Percentiles rank a stretch among this genome's conserved stretches.
Conservation (phyloP, 441 rosid species). For the Kokia cookei region DNA sequence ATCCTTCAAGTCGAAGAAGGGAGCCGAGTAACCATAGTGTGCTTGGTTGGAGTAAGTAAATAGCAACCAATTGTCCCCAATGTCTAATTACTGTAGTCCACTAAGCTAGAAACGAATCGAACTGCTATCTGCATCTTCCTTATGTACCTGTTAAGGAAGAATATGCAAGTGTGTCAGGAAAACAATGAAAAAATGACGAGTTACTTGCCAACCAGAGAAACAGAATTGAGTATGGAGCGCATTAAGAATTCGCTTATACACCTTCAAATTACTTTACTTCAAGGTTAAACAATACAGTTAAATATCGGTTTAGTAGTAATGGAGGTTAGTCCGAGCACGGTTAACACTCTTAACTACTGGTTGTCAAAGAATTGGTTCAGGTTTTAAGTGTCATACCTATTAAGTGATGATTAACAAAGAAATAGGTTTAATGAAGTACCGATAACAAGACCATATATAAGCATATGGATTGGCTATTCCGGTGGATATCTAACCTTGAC, state of each 20-base stretch:
- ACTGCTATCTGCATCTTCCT: slow-evolving; percentile 17
- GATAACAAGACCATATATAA: background rate
- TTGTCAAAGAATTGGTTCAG: background rate
- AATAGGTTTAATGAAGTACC: background rate
- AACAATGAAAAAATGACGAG: background rate
- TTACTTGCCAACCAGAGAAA: background rate
- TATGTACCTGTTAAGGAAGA: slow-evolving; percentile 23
- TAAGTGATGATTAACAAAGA: background rate
- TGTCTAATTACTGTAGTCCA: slow-evolving; percentile 6
- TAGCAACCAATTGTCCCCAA: slow-evolving; percentile 18
- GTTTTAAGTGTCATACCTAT: background rate
- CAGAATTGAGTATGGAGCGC: background rate
- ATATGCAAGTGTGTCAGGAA: background rate
- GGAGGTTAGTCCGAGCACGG: background rate
- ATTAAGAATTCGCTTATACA: background rate
- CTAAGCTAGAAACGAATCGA: slow-evolving; percentile 10
- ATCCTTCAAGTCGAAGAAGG: slow-evolving; percentile 11
- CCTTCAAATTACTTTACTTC: background rate
- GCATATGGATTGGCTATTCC: background rate
- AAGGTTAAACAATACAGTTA: background rate
- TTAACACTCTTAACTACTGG: background rate
- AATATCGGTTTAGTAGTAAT: background rate
- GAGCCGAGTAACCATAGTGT: background rate
- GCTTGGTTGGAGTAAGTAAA: slow-evolving; percentile 21
- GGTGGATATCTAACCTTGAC: slow-evolving; percentile 20